Conservation (phyloP, 768 basidiomycete species). For the Candolleomyces aberdarensis region DNA sequence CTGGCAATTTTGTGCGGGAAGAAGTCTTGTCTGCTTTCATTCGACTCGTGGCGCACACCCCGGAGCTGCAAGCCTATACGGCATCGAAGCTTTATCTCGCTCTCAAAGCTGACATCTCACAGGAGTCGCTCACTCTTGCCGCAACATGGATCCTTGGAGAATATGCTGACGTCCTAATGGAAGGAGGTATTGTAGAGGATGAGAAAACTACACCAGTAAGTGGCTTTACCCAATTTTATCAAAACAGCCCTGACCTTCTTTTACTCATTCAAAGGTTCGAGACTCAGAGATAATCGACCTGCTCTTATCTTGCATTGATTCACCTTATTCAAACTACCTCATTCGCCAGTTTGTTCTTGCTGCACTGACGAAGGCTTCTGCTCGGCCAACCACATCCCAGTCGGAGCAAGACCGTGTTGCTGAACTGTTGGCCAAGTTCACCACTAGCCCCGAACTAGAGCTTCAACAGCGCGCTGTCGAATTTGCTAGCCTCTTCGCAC, state of each 20-base stretch:
- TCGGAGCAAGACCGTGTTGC: slow-evolving; percentile 77
- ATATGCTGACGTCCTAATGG: slow-evolving; percentile 86
- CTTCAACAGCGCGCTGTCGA: slow-evolving; percentile 96
- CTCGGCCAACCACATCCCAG: slow-evolving; percentile 64
- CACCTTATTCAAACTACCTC: slow-evolving; percentile 90
- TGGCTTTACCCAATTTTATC: not conserved
- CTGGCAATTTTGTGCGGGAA: slow-evolving; percentile 96
- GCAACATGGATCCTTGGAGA: slow-evolving; percentile 97
- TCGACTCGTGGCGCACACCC: slow-evolving; percentile 93
- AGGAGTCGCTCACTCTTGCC: slow-evolving; percentile 91
- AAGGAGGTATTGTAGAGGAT: slow-evolving; percentile 75
- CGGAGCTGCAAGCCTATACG: slow-evolving; percentile 94
- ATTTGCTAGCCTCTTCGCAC: slow-evolving; percentile 79
- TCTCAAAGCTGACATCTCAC: slow-evolving; percentile 88
- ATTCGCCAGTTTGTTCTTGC: slow-evolving; percentile 91
- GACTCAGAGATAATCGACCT: slow-evolving; percentile 87
- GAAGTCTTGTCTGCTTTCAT: slow-evolving; percentile 95
- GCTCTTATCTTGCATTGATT: slow-evolving; percentile 81
- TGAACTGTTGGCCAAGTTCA: slow-evolving; percentile 74
- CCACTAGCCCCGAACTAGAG: slow-evolving; percentile 89
- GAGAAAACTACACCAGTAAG: slow-evolving; percentile 69
- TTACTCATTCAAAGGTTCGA: slow-evolving; percentile 45
- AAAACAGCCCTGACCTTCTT: not conserved
- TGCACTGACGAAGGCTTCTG: slow-evolving; percentile 85
- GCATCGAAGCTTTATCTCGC: slow-evolving; percentile 88